Percentiles rank a stretch among this genome's conserved stretches.
phyloP scores from a whole-genome alignment of 23 red algal genomes.

The Gracilaria gracilis region DNA sequence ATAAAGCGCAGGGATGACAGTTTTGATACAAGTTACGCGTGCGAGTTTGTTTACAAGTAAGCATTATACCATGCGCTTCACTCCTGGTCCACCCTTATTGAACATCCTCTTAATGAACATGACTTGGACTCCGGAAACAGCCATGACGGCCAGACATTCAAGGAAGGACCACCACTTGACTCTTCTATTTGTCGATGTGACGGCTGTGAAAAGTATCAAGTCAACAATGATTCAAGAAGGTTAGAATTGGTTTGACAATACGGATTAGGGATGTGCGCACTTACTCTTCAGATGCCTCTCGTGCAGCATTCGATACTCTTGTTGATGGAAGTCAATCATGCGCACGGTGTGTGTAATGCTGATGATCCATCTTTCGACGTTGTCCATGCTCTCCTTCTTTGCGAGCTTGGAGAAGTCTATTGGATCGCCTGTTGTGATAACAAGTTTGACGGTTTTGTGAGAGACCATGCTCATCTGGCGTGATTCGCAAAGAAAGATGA shows the following conservation, averaged over 20 bases:
- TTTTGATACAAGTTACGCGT: slow-evolving; percentile 27
- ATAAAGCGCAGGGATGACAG: background rate
- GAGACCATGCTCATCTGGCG: slow-evolving; percentile 84
- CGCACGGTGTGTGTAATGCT: slow-evolving; percentile 81
- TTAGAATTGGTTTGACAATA: slow-evolving; percentile 15
- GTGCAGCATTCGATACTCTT: slow-evolving; percentile 80
- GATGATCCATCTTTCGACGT: slow-evolving; percentile 79
- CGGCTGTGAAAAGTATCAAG: slow-evolving; percentile 26
- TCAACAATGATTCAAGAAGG: background rate
- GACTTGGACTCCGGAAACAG: slow-evolving; percentile 76
- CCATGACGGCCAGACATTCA: slow-evolving; percentile 80
- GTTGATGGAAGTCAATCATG: slow-evolving; percentile 92
- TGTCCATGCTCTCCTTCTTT: slow-evolving; percentile 83
- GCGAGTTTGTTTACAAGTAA: slow-evolving; percentile 35
- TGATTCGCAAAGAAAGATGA: background rate
- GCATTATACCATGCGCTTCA: slow-evolving; percentile 81
- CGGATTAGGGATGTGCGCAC: background rate
- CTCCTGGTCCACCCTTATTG: slow-evolving; percentile 66
- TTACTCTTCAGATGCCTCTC: slow-evolving; percentile 82
- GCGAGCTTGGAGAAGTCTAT: slow-evolving; percentile 79
- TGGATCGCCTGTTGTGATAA: slow-evolving; percentile 74
- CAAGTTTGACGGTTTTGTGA: slow-evolving; percentile 84
- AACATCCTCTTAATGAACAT: slow-evolving; percentile 87
- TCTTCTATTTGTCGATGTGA: slow-evolving; percentile 75
- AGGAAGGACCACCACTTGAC: slow-evolving; percentile 85